Conservation (phyloP, 129 eudicot genomes). For the Helichrysum umbraculigerum region DNA sequence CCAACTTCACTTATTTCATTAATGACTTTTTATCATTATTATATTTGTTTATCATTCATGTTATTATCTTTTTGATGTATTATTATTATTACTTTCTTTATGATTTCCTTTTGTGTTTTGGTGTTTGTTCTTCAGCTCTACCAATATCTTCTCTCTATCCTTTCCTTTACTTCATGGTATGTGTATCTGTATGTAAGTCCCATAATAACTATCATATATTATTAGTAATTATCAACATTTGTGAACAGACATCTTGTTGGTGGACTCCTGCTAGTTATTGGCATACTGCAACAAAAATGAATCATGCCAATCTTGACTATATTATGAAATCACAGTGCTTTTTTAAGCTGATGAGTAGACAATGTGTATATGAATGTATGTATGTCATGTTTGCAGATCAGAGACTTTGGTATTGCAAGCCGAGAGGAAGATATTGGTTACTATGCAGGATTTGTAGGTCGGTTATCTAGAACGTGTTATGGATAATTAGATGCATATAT, state of each 20-base stretch:
- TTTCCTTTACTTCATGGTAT: slow-evolving; percentile 44
- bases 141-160: slow-evolving; percentile 42
- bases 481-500: background rate
- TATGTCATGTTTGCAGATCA: slow-evolving; percentile 18
- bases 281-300: background rate
- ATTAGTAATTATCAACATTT: no score
- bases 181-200: background rate
- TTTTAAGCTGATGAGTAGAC: background rate
- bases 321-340: background rate
- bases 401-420: slow-evolving; percentile 31
- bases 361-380: background rate
- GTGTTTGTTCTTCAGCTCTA: slow-evolving; percentile 36
- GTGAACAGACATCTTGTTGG: no score
- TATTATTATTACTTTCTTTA: background rate
- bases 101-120: background rate
- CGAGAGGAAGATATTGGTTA: slow-evolving; percentile 32
- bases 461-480: background rate
- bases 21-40: background rate
- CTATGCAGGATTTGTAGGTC: slow-evolving; percentile 33
- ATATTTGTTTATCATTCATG: background rate
- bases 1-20: background rate
- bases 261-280: background rate
- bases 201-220: no score
- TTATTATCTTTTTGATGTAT: background rate
- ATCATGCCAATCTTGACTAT: background rate